phyloP scores from a whole-genome alignment of 2,329 filamentous ascomycete species.

The Fusarium pseudoanthophilum region DNA sequence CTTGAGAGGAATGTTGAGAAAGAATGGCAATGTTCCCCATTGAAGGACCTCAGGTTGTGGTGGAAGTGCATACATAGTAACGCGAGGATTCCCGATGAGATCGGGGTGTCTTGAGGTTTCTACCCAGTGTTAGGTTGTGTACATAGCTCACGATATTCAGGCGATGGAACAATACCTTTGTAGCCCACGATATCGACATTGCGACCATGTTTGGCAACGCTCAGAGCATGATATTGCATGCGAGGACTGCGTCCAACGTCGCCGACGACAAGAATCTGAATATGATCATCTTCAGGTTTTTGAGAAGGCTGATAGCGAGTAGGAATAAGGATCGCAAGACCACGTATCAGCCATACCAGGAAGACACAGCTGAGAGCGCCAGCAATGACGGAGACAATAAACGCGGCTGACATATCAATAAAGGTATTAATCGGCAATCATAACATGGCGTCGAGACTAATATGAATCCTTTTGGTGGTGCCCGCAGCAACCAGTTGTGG shows the following conservation, averaged over 20 bases:
- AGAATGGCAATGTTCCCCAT: conserved; percentile 78
- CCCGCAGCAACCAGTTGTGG: neutral
- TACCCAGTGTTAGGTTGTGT: conserved; percentile 41
- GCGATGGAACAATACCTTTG: conserved; percentile 63
- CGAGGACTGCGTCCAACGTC: conserved; percentile 96
- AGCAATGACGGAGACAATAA: conserved; percentile 50
- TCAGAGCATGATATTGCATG: conserved; percentile 98
- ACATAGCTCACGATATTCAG: neutral
- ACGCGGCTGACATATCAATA: conserved; percentile 40
- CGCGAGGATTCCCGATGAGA: conserved; percentile 73
- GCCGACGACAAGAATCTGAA: conserved; percentile 91
- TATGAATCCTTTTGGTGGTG: conserved; percentile 11
- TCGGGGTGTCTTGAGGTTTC: conserved; percentile 87
- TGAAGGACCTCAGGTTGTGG: conserved; percentile 74
- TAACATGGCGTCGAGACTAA: conserved; percentile 22
- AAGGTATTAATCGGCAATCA: conserved; percentile 11
- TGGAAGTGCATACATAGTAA: conserved; percentile 77
- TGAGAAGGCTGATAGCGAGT: conserved; percentile 50
- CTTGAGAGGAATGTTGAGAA: conserved; percentile 83
- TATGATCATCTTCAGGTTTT: conserved; percentile 53
- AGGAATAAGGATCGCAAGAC: conserved; percentile 46
- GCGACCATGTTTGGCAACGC: conserved; percentile 84
- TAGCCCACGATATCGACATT: conserved; percentile 90
- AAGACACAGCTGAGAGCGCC: conserved; percentile 49
- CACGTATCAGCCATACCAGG: conserved; percentile 42